Base-by-base conservation (phyloP, 2,329 filamentous ascomycete genomes). In the Torrubiella hemipterigena region DNA sequence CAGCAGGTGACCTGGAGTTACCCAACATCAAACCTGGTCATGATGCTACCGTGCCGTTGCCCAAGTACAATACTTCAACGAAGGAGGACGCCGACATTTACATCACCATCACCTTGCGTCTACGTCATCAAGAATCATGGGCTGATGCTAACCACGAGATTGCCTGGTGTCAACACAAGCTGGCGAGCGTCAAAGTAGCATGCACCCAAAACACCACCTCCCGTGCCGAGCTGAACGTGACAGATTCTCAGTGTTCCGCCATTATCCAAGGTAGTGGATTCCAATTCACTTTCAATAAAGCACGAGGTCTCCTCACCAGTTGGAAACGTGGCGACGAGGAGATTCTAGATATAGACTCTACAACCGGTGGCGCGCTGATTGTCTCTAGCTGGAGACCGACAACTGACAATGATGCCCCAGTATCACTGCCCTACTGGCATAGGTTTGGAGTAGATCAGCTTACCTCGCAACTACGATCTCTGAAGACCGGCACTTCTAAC, bases 341-440 rank as follows among this genome's bases (percentile, higher is more conserved):
- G 0, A 37, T 68, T 1, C 46, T 67, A 9, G 51, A 43, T 7
- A 30, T 43, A 1, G 50, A 58, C 29, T 51, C 61, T 1, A 46
- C 38, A 21, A 53, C 51, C 4, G 42, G 49, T 7, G 49, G 52
- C 4, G 61, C 57, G 15, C 48, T 64, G 12, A 42, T 50, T 7
- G 60, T 69, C 2, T 56, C 60, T 6, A 71, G 81, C 51, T 80
- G 73, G 65, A 70, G 76, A 5, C 69, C 76, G 0, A 64, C 67
- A 11, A 81, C 75, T 0, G 72, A 81, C 49, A 81, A 81, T 42
- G 77, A 81, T 43, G 54, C 58, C 0, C 61, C 67, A 0, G 45
- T 52, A 12, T 67, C 70, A 9, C 59, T 67, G 4, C 63, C 61
- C 5, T 70, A 77, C 40, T 81, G 76, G 75, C 54, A 62, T 27